phyloP scores from a whole-genome alignment of 305 asterid genomes.

The Fraxinus greggii region DNA sequence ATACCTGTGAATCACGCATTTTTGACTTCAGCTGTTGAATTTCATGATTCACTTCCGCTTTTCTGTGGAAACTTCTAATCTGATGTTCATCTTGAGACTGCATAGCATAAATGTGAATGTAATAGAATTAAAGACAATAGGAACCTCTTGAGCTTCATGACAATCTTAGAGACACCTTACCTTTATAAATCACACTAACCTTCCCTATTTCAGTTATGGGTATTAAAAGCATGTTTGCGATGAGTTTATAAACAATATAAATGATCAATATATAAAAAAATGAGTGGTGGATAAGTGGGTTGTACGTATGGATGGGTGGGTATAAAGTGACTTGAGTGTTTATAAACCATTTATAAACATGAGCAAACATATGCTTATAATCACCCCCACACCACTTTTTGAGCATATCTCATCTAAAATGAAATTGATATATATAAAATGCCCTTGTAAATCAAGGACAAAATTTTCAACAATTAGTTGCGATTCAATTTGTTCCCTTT shows the following conservation, averaged over 20 bases:
- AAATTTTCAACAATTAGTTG: neutral
- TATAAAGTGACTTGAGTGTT: neutral
- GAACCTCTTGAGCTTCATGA: neutral
- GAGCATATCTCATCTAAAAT: neutral
- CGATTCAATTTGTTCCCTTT: neutral
- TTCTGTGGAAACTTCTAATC: conserved; percentile 75
- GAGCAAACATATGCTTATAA: neutral
- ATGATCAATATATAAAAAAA: neutral
- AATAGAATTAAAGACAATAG: neutral
- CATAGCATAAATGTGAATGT: conserved; percentile 24
- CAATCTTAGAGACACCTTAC: neutral
- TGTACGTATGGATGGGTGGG: neutral
- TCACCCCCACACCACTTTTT: neutral
- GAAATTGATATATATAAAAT: neutral
- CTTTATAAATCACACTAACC: neutral
- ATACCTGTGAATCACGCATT: conserved; percentile 97
- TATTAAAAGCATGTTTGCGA: neutral
- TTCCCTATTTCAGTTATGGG: neutral
- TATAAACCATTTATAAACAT: neutral
- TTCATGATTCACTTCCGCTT: conserved; percentile 96
- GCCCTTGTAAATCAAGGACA: neutral
- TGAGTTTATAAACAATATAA: neutral
- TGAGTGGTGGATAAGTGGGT: neutral
- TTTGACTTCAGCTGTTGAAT: conserved; percentile 88
- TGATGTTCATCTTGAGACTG: conserved; percentile 90